Conservation (phyloP, 73 alveolate species). For the Chromera velia region DNA sequence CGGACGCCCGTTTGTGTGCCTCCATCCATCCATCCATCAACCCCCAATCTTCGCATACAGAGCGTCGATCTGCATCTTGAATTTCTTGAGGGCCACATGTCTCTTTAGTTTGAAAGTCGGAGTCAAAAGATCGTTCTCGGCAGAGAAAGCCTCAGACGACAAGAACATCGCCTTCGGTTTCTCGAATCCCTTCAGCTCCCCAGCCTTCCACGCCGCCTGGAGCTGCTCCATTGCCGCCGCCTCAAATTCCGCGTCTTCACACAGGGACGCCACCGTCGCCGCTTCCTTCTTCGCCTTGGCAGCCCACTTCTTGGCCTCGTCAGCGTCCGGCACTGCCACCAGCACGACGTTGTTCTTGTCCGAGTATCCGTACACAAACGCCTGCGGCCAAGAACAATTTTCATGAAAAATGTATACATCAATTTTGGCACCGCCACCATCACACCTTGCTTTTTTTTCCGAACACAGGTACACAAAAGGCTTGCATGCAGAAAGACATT, state of each 20-base stretch:
- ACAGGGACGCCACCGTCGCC: not conserved
- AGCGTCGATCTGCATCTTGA: conserved; percentile 41
- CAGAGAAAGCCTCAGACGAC: conserved; percentile 51
- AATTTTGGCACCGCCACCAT: too few species aligned
- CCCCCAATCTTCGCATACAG: conserved; percentile 23
- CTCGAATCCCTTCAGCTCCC: conserved; percentile 49
- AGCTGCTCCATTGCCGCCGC: not conserved
- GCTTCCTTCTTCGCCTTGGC: not conserved
- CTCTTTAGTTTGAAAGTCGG: conserved; percentile 67
- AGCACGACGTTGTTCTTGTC: conserved; percentile 48
- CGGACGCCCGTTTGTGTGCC: too few species aligned
- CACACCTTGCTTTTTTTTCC: too few species aligned
- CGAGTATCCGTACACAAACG: conserved; percentile 58
- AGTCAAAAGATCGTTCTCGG: conserved; percentile 54
- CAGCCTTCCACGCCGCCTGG: not conserved
- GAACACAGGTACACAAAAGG: not conserved
- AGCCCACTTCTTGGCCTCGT: conserved; percentile 24
- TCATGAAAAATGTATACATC: too few species aligned
- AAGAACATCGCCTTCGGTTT: conserved; percentile 50
- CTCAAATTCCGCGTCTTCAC: not conserved
- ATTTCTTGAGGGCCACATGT: conserved; percentile 48
- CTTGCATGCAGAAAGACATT: not conserved
- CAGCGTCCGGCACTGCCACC: conserved; percentile 50
- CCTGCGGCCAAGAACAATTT: too few species aligned
- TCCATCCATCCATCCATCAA: too few species aligned